These are phyloP conservation scores for Wallacemonas sp. DNA, from an alignment of 208 protist species.

Conservation along the genomic window DNA sequence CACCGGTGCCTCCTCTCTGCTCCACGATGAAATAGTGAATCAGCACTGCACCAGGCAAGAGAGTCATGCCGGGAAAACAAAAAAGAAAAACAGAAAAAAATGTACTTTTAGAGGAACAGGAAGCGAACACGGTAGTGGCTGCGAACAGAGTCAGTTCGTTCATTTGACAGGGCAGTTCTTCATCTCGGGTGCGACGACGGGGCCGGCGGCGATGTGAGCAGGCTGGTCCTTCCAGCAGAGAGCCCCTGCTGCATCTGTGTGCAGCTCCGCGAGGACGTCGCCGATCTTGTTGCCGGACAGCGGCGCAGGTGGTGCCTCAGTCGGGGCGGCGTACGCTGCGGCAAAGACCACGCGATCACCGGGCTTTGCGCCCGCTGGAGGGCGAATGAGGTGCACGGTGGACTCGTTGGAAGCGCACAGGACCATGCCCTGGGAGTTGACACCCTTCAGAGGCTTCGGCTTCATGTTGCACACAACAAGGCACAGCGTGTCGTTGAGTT, in stretches of 20 bases:
- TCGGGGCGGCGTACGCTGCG: slow-evolving; percentile 24
- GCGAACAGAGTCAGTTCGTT: no score
- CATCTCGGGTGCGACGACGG: slow-evolving; percentile 26
- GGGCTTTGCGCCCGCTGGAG: slow-evolving; percentile 55
- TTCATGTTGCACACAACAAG: slow-evolving; percentile 94
- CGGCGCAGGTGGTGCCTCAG: slow-evolving; percentile 13
- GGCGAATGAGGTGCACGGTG: slow-evolving; percentile 51
- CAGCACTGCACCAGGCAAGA: background rate
- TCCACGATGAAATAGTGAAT: slow-evolving; percentile 3
- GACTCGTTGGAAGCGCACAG: slow-evolving; percentile 81
- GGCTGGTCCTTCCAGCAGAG: slow-evolving; percentile 67
- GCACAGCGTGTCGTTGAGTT: slow-evolving; percentile 76
- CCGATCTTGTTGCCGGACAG: slow-evolving; percentile 53
- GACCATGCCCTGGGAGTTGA: slow-evolving; percentile 93
- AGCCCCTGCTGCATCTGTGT: slow-evolving; percentile 48
- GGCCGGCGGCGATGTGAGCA: slow-evolving; percentile 33
- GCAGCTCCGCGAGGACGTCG: slow-evolving; percentile 65
- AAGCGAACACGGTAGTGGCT: no score
- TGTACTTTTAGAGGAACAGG: no score
- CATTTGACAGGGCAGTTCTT: slow-evolving; percentile 43
- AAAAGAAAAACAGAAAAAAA: no score
- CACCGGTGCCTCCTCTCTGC: no score
- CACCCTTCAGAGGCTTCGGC: slow-evolving; percentile 86
- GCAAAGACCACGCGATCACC: slow-evolving; percentile 74
- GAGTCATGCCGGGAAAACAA: background rate